Base-by-base conservation (phyloP, 495 filamentous ascomycete species). In the Penicillium longicatenatum region DNA sequence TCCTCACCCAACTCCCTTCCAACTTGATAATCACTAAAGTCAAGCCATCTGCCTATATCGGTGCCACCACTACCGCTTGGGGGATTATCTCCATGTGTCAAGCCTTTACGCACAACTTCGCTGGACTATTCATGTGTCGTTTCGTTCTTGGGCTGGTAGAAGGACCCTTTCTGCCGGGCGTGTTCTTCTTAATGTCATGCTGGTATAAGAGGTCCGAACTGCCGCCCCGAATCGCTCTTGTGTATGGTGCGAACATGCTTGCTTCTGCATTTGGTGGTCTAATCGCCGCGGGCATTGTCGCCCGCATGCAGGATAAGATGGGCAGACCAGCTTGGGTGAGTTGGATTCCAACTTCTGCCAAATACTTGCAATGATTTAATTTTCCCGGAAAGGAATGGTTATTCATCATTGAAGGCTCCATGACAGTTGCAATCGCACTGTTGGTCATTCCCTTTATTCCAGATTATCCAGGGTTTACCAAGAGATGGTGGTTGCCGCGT, bases 161-260 rank as follows among this genome's bases (percentile, higher is more conserved):
- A 54, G 50, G 50, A 8, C 57, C 57, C 2, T 59, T 59, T 22
- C 31, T 59, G 29, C 57, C 57, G 2, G 57, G 57, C 1, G 57
- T 55, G 7, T 50, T 83, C 8, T 74, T 79, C 48, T 76, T 82
- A 30, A 72, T 85, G 44, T 79, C 75, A 6, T 80, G 78, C 57
- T 86, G 81, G 82, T 84, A 86, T 59, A 86, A 79, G 1, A 68
- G 77, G 45, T 67, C 70, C 39, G 83, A 85, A 57, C 59, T 84
- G 31, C 75, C 77, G 19, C 67, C 70, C 16, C 68, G 77, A 31
- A 77, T 82, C 51, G 76, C 79, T 1, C 74, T 75, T 54, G 77
- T 83, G 47, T 84, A 86, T 61, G 81, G 80, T 14, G 83, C 80
- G 9, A 74, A 80, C 0, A 69, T 82, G 12, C 79, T 86, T 42